Conservation (phyloP, 2,329 filamentous ascomycete species). For the Pyrenophora tritici-repentis region DNA sequence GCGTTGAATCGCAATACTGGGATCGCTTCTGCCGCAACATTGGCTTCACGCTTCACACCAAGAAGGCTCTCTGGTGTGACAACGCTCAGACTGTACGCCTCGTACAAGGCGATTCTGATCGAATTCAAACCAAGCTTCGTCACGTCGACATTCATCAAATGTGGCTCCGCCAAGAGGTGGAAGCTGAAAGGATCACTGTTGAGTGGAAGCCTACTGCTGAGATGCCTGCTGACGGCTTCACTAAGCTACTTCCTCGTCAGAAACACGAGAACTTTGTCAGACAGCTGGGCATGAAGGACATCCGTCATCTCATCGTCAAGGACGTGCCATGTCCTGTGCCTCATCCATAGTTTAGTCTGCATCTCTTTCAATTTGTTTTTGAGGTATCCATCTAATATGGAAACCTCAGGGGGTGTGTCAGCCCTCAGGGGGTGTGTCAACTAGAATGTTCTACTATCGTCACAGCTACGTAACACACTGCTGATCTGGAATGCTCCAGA, state of each 20-base stretch:
- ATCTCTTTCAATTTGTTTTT: no score
- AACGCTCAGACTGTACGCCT: constrained; percentile 4
- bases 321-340: background rate
- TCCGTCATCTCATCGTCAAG: background rate
- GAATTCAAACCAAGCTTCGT: background rate
- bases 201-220: background rate
- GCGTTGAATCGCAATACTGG: background rate
- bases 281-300: background rate
- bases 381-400: no score
- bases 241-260: background rate
- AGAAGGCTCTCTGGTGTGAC: background rate
- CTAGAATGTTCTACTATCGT: no score
- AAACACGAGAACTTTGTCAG: background rate
- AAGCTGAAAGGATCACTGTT: background rate
- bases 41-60: background rate
- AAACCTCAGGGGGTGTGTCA: no score
- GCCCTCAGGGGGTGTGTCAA: no score
- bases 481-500: no score
- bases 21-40: constrained; percentile 1
- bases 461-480: no score
- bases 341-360: no score
- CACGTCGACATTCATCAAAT: background rate
- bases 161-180: background rate
- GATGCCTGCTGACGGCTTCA: background rate
- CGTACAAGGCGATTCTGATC: background rate